Evolutionary conservation across 345 rosid species (phyloP).

Genomic region (Populus ilicifolia): DNA sequence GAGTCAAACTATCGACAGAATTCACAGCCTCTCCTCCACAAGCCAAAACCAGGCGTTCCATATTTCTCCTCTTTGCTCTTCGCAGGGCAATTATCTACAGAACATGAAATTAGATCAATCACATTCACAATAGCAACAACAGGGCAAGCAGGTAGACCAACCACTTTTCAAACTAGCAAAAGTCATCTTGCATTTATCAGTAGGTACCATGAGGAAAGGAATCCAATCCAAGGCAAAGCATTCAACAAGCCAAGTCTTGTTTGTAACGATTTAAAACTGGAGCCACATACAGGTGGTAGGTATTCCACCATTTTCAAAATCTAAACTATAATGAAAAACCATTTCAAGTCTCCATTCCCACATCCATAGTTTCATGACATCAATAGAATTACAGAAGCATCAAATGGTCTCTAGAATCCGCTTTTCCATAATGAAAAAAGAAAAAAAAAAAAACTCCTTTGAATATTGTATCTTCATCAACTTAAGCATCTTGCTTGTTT

Average conservation of each 20-base stretch:
- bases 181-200: background rate
- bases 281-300: background rate
- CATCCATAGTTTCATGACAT: no score
- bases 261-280: background rate
- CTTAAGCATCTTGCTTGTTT: background rate
- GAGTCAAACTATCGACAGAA: slow-evolving; percentile 81
- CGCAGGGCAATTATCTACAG: slow-evolving; percentile 86
- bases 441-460: no score
- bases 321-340: background rate
- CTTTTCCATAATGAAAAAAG: no score
- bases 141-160: background rate
- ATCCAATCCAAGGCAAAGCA: background rate
- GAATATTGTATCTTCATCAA: background rate
- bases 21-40: slow-evolving; percentile 98
- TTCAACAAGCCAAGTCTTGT: background rate
- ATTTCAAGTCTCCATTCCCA: background rate
- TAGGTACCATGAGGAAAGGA: background rate
- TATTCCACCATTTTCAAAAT: background rate
- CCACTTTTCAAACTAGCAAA: background rate
- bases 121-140: background rate
- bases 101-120: background rate
- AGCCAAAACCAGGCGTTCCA: slow-evolving; percentile 93
- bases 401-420: no score
- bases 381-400: no score
- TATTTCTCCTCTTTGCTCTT: slow-evolving; percentile 98